phyloP scores from a whole-genome alignment of 2,329 filamentous ascomycete species.

The Aspergillus sp. region DNA sequence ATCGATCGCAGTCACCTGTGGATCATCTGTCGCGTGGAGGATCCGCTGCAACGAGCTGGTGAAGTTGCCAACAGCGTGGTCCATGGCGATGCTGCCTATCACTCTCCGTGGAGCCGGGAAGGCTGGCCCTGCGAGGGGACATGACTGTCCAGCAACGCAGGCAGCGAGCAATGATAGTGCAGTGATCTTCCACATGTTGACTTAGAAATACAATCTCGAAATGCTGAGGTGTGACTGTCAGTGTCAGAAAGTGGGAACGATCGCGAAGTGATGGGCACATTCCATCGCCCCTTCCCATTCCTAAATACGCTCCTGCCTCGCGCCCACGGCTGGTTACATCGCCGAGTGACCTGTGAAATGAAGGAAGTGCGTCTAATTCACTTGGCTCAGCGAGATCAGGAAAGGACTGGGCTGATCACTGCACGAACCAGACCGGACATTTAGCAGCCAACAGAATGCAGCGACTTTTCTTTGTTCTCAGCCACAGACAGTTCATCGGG shows the following conservation, averaged over 20 bases:
- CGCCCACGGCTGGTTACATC: background rate
- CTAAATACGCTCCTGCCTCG: background rate
- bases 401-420: background rate
- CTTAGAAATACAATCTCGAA: background rate
- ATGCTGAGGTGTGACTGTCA: background rate
- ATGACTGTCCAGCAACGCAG: background rate
- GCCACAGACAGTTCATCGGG: background rate
- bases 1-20: background rate
- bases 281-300: background rate
- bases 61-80: background rate
- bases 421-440: background rate
- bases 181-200: background rate
- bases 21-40: background rate
- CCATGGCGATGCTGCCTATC: background rate
- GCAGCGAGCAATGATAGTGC: background rate
- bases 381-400: background rate
- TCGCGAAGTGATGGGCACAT: background rate
- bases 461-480: background rate
- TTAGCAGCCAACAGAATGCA: background rate
- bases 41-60: background rate
- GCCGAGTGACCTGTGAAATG: background rate
- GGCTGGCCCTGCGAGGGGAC: slow-evolving; percentile 1
- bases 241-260: background rate
- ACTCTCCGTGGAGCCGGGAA: background rate
- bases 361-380: background rate